phyloP scores from a whole-genome alignment of 768 basidiomycete genomes.

The Suillus ampliporus region DNA sequence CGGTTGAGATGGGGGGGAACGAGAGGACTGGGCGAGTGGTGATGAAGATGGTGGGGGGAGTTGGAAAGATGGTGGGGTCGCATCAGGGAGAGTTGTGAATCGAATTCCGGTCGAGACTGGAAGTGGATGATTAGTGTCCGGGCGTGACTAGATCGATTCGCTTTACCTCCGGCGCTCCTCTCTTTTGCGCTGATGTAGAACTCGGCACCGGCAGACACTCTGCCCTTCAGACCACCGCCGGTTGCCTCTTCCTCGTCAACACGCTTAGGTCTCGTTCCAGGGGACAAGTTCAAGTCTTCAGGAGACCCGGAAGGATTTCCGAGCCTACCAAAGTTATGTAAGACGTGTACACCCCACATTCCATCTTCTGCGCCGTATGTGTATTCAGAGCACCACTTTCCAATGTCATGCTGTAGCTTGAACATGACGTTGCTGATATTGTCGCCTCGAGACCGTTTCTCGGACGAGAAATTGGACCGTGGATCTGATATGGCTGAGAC shows the following conservation, averaged over 20 bases:
- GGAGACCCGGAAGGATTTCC: slow-evolving; percentile 45
- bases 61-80: slow-evolving; percentile 69
- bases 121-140: slow-evolving; percentile 12
- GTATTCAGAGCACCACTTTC: slow-evolving; percentile 93
- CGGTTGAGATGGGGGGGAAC: slow-evolving; percentile 61
- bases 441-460: slow-evolving; percentile 47
- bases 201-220: slow-evolving; percentile 92
- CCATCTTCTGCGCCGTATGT: slow-evolving; percentile 93
- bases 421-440: slow-evolving; percentile 77
- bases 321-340: slow-evolving; percentile 91
- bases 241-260: slow-evolving; percentile 95
- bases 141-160: not conserved
- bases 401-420: slow-evolving; percentile 89
- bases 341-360: slow-evolving; percentile 87
- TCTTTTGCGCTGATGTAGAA: slow-evolving; percentile 94
- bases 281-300: slow-evolving; percentile 35
- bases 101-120: slow-evolving; percentile 91
- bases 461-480: slow-evolving; percentile 50
- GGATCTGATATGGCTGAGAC: slow-evolving; percentile 89
- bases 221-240: slow-evolving; percentile 88
- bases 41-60: slow-evolving; percentile 45
- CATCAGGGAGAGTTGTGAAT: slow-evolving; percentile 91
- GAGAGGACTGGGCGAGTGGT: slow-evolving; percentile 38
- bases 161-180: slow-evolving; percentile 87
- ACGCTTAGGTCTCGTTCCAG: slow-evolving; percentile 59